phyloP scores from a whole-genome alignment of 106 monocot species.

The Chionographis japonica region DNA sequence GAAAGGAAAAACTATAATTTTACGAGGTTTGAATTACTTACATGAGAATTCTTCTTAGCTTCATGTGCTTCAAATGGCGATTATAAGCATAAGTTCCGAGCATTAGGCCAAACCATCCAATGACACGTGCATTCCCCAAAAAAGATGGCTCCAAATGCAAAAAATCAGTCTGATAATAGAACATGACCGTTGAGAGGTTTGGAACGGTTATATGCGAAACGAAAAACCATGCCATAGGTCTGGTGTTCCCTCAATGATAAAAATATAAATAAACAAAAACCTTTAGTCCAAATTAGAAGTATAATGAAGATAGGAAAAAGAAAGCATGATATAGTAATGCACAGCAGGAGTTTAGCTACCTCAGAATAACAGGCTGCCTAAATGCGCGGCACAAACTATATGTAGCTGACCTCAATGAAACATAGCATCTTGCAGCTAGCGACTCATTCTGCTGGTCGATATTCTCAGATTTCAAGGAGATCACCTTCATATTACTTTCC shows the following conservation, averaged over 20 bases:
- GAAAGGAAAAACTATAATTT: neutral
- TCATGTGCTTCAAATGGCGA: constrained; percentile 54
- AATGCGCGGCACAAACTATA: constrained; percentile 47
- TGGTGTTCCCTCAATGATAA: constrained; percentile 15
- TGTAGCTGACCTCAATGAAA: constrained; percentile 46
- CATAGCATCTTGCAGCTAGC: constrained; percentile 10
- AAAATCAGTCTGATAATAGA: constrained; percentile 80
- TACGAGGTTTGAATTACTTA: constrained; percentile 30
- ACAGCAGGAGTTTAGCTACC: constrained; percentile 28
- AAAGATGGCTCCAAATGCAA: constrained; percentile 75
- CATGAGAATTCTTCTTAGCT: constrained; percentile 64
- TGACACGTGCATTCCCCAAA: constrained; percentile 65
- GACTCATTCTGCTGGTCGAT: constrained; percentile 9
- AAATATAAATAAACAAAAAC: constrained; percentile 2
- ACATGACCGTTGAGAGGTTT: constrained; percentile 78
- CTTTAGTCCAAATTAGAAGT: neutral
- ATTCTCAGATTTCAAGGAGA: constrained; percentile 14
- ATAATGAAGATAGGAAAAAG: neutral
- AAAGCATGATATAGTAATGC: neutral
- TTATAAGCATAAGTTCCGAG: constrained; percentile 70
- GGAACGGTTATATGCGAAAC: constrained; percentile 61
- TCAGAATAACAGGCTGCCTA: constrained; percentile 53
- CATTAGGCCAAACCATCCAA: constrained; percentile 81
- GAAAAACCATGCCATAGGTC: constrained; percentile 92
- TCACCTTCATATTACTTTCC: constrained; percentile 12